Base-by-base conservation (phyloP, 495 filamentous ascomycete species). In the Rhypophila decipiens region DNA sequence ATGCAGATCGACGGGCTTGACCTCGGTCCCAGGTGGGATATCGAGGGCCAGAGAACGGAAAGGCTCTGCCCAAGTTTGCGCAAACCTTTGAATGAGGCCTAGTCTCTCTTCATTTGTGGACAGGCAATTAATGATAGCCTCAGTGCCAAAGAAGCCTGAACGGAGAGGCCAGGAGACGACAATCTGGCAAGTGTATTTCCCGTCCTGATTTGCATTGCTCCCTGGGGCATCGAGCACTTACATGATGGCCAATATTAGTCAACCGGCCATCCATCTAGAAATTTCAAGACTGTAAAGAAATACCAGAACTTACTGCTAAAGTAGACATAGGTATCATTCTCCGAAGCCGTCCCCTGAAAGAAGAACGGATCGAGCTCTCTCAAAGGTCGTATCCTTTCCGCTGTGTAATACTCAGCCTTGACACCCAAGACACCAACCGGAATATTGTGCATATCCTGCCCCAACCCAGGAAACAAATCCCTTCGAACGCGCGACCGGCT, bases 291-390 rank as follows among this genome's bases (percentile, higher is more conserved):
- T 17, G 10, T 10, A 3, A 1, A 18, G n/a, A 3, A 23, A 43
- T n/a, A n/a, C n/a, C 12, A 17, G 15, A 8, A 57, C 60, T 50
- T 20, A 68, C 65, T 48, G 31, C 63, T 66, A 15, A 62, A 53
- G 40, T 60, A 68, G 18, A 54, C 49, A 56, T 75, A 84, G 4
- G 74, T 68, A 21, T 76, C 65, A 10, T 80, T 75, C 11, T 68
- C 61, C 0, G 82, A 79, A 42, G 82, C 71, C 3, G 72, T 68
- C 1, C 80, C 79, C 40, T 84, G 79, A 38, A 84, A 77, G 34
- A 85, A 76, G 20, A 74, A 75, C 1, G 80, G 78, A 42, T 84
- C 79, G 15, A 83, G 69, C 40, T 50, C 46, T 18, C 52, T 40
- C 17, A 68, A 12, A 20, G 58, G 54, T 29, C 54, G 56, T 13